These are phyloP conservation scores for Ogataea trehalophila DNA, from an alignment of 805 yeast genomes.

Conservation along the genomic window DNA sequence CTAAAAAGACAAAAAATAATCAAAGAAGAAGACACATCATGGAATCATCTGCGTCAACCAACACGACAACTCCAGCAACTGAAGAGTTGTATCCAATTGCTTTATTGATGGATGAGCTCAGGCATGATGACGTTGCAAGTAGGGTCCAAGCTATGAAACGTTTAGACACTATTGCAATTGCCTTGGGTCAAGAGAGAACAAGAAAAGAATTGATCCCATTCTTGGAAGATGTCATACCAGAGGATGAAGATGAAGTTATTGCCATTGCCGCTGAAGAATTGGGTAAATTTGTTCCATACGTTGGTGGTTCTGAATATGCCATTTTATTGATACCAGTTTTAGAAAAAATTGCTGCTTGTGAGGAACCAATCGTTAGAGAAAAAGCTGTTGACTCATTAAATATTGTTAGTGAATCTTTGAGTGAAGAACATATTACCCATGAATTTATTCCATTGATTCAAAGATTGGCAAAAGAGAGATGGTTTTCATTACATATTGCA, in stretches of 20 bases:
- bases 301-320: conserved; percentile 77
- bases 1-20: too few relatives aligned
- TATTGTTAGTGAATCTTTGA: conserved; percentile 57
- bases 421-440: conserved; percentile 56
- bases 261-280: conserved; percentile 89
- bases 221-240: conserved; percentile 83
- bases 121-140: conserved; percentile 90
- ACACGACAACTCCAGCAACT: conserved; percentile 5
- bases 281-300: conserved; percentile 79
- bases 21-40: background rate
- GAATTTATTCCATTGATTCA: conserved; percentile 73
- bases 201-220: conserved; percentile 87
- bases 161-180: conserved; percentile 89
- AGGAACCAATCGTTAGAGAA: conserved; percentile 94
- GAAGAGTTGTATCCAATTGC: conserved; percentile 91
- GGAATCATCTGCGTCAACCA: background rate
- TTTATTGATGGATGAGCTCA: conserved; percentile 88
- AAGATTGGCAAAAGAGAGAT: conserved; percentile 76
- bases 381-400: conserved; percentile 86
- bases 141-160: conserved; percentile 94
- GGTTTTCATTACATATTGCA: conserved; percentile 93
- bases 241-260: conserved; percentile 97
- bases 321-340: conserved; percentile 60
- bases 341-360: conserved; percentile 83
- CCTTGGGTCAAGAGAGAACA: conserved; percentile 91